Base-by-base conservation (phyloP, 805 yeast genomes). In the Candida silvatica region DNA sequence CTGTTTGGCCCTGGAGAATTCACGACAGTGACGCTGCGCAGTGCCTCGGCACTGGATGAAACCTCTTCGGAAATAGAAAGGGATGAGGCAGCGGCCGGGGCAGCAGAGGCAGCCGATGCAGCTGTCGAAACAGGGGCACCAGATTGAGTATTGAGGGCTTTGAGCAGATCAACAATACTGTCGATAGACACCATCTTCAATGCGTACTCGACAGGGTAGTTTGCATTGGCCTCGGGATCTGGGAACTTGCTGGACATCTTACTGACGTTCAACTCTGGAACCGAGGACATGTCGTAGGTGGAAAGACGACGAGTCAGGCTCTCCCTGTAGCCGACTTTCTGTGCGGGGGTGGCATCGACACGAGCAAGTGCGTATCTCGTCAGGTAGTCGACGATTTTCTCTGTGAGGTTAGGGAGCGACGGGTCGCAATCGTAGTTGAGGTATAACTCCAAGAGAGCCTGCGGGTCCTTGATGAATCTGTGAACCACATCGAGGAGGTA, bases 401-500 rank as follows among this genome's bases (percentile, higher is more conserved):
- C 98, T 58, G 88, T 85, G 33, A 88, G 67, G 54, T 92, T 92
- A 26, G 92, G 82, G 68, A 79, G 72, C 2, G 72, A 60, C 22
- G 76, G 64, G 54, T 87, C 95, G 64, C 99, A 92, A 58, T 92
- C 99, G 56, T 92, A 94, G 58, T 92, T 92, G 49, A 92, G 69
- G 53, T 90, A 92, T 39, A 92, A 76, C 60, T 92, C 99, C 39
- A 94, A 85, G 42, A 94, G 63, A 15, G 94, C 80, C 41, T 94
- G 71, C 29, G 97, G 94, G 59, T 90, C 95, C 43, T 77, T 76
- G 52, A 94, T 81, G 26, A 92, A 59, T 45, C 94, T 69, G 47
- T 83, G 82, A 18, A 94, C 68, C n/a, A 90, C 70, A 9, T 80
- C 72, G 40, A 94, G 64, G 43, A 90, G 72, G 49, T 87, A 90